A percentile compares a stretch with the other conserved stretches of the same genome.
phyloP scores from a whole-genome alignment of 208 protist species.

The Acanthamoeba castellanii region DNA sequence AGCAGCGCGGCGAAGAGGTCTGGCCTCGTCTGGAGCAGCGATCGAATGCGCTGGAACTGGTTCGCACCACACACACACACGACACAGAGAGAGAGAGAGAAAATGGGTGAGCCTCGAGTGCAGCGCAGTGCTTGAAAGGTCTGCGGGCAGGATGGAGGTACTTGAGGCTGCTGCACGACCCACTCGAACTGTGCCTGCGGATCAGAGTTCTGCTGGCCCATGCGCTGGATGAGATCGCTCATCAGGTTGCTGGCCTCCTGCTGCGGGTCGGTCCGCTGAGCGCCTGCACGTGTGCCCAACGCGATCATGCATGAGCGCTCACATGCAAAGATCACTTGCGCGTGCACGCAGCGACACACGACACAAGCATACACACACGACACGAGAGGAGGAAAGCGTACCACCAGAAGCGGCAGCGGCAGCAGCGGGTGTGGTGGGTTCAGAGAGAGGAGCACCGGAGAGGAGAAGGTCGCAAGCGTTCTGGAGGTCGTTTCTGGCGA shows the following conservation, averaged over 20 bases:
- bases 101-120: not conserved
- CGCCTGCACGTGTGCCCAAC: not conserved
- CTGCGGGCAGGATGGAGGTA: not conserved
- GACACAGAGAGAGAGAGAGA: not conserved
- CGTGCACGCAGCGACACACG: not conserved
- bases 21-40: not conserved
- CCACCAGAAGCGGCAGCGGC: not conserved
- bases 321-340: not conserved
- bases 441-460: not conserved
- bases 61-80: not conserved
- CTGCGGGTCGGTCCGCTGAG: not conserved
- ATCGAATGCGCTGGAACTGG: conserved; percentile 39
- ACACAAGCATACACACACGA: not conserved
- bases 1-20: conserved; percentile 13
- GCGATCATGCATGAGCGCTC: not conserved
- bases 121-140: not conserved
- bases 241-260: conserved; percentile 26
- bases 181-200: conserved; percentile 19
- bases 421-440: not conserved
- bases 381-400: not conserved
- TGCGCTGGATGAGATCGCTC: not conserved
- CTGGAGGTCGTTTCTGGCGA: conserved; percentile 10
- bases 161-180: conserved; percentile 40
- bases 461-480: conserved; percentile 40
- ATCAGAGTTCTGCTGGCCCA: conserved; percentile 9